phyloP scores from a whole-genome alignment of 345 rosid genomes.

The Populus simonii region DNA sequence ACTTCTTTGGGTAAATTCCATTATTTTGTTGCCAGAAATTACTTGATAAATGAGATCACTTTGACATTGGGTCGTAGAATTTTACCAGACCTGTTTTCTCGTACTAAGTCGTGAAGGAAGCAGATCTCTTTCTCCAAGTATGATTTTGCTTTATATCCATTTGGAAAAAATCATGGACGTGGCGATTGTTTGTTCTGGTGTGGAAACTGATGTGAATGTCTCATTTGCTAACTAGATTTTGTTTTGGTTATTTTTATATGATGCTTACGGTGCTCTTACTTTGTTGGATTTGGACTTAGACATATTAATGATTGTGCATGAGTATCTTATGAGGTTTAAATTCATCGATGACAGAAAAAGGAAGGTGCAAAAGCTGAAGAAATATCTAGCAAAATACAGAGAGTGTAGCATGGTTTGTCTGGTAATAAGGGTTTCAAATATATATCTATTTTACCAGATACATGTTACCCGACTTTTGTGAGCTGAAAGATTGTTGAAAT shows the following conservation, averaged over 20 bases:
- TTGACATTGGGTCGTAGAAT: background rate
- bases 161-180: background rate
- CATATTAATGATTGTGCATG: background rate
- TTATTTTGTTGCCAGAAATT: background rate
- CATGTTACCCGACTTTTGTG: background rate
- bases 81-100: background rate
- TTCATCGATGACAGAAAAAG: constrained; percentile 41
- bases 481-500: background rate
- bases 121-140: background rate
- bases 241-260: background rate
- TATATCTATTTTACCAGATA: background rate
- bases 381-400: constrained; percentile 45
- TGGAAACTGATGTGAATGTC: background rate
- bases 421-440: constrained; percentile 8
- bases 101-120: background rate
- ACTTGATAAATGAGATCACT: background rate
- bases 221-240: background rate
- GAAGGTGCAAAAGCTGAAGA: constrained; percentile 43
- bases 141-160: background rate
- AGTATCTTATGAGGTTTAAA: background rate
- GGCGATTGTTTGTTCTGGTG: background rate
- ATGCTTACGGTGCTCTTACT: background rate
- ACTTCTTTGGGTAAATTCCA: background rate
- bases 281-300: background rate
- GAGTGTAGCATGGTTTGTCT: constrained; percentile 34